Evolutionary conservation across 73 alveolate species (phyloP), one percentile per base, ranked within the genome.

Genomic region (Paramecium octaurelia): DNA sequence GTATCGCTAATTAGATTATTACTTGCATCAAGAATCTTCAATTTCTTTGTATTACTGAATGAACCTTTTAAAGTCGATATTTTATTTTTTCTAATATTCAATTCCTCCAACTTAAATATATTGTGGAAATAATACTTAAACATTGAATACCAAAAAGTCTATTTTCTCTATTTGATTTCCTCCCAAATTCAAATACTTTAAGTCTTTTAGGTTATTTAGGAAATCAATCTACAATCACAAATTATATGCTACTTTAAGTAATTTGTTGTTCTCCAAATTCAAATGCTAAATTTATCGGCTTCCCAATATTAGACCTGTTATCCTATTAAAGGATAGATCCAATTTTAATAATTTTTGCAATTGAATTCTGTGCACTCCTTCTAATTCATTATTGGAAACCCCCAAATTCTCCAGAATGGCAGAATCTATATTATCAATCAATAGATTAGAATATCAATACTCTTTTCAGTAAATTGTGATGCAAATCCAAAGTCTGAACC

Each of bases 81-180:
- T 46, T 9, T 21, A 34, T 40, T 40, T 64, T 31, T 64, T 23
- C 48, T 43, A 8, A 80, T 23, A 44, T 21, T 44, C 48, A 80
- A 46, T 80, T 80, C 91, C 24, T 80, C 91, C n/a, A 80, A 80
- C 84, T 64, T 2, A 29, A 59, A 24, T 20, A 27, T 31, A 18
- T n/a, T 34, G 31, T 27, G 31, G 6, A 27, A 3, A 2, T 34
- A 12, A 23, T 64, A 64, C 44, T 48, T 80, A 31, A 21, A 64
- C 8, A 80, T 80, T 80, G 29, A 80, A 80, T 10, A 80, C 57
- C n/a, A 80, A 23, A 21, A 80, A 80, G 48, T 80, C 91, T 23
- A 80, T 35, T 80, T 80, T 80, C 43, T 42, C 43, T 21, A 80
- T 43, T 20, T 4, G 12, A 18, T 80, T 80, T 20, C 18, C 40